Evolutionary conservation across 2,329 filamentous ascomycete species (phyloP).

Genomic region (Colletotrichum lini): DNA sequence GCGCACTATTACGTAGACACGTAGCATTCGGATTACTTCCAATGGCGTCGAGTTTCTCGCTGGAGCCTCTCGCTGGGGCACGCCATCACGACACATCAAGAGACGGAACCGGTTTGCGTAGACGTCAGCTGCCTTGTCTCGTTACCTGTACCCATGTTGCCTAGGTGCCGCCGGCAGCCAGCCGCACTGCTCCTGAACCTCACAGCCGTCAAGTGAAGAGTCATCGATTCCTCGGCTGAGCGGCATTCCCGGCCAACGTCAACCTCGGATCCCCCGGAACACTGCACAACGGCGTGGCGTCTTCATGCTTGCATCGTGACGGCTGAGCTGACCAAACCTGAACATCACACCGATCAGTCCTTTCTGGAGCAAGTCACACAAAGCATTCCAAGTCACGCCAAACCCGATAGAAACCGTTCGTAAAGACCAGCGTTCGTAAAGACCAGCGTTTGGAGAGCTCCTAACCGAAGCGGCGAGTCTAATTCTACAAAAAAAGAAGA

Average conservation of each 20-base stretch:
- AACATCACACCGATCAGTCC: too few relatives aligned
- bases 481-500: constrained; percentile 15
- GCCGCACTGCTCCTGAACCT: not conserved
- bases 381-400: not conserved
- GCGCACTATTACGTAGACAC: not conserved
- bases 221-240: not conserved
- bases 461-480: constrained; percentile 18
- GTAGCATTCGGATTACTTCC: not conserved
- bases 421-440: constrained; percentile 23
- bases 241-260: not conserved
- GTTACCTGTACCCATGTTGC: not conserved
- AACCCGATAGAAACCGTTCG: not conserved
- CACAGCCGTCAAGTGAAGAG: not conserved
- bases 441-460: constrained; percentile 19
- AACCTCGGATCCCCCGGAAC: too few relatives aligned
- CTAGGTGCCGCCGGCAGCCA: not conserved
- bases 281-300: not conserved
- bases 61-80: not conserved
- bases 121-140: not conserved
- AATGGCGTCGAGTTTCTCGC: not conserved
- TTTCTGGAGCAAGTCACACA: not conserved
- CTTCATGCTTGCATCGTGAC: not conserved
- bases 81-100: not conserved
- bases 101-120: not conserved
- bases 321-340: not conserved